Evolutionary conservation across 2,329 filamentous ascomycete species (phyloP).

Genomic region (Leptodontidium sp.): DNA sequence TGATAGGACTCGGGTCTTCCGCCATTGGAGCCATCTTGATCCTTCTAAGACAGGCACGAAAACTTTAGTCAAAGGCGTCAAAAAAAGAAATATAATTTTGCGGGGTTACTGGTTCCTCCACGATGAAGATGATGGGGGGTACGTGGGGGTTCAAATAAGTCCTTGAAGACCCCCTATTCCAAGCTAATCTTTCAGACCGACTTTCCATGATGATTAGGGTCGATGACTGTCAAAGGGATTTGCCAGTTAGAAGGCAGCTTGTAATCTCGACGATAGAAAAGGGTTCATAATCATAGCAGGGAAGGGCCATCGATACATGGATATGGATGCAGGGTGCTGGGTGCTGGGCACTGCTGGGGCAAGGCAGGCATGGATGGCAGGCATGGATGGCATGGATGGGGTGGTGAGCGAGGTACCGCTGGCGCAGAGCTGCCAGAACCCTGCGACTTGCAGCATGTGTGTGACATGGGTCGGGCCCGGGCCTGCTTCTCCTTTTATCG

Average conservation of each 20-base stretch:
- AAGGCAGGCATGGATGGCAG: constrained; percentile 9
- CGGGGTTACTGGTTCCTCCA: constrained; percentile 21
- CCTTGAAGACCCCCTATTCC: background rate
- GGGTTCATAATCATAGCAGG: constrained; percentile 25
- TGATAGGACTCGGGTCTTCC: constrained; percentile 27
- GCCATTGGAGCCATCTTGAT: constrained; percentile 30
- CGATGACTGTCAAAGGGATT: constrained; percentile 11
- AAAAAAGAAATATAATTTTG: constrained; percentile 18
- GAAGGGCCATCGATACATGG: constrained; percentile 20
- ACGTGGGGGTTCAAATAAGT: constrained; percentile 23
- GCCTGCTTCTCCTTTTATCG: constrained; percentile 24
- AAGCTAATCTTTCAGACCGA: constrained; percentile 24
- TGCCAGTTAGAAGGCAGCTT: constrained; percentile 27
- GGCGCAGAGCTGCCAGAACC: constrained; percentile 11
- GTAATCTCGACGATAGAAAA: constrained; percentile 27
- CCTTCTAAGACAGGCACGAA: constrained; percentile 17
- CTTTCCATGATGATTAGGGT: constrained; percentile 12
- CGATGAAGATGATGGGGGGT: constrained; percentile 16
- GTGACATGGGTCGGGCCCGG: constrained; percentile 18
- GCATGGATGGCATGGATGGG: background rate
- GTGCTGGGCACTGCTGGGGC: background rate
- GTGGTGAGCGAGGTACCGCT: constrained; percentile 11
- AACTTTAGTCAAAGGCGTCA: constrained; percentile 18
- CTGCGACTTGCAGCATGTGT: constrained; percentile 20
- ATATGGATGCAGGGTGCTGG: background rate